These are phyloP conservation scores for Sugiyamaella marilandica DNA, from an alignment of 805 yeast species.

Conservation along the genomic window DNA sequence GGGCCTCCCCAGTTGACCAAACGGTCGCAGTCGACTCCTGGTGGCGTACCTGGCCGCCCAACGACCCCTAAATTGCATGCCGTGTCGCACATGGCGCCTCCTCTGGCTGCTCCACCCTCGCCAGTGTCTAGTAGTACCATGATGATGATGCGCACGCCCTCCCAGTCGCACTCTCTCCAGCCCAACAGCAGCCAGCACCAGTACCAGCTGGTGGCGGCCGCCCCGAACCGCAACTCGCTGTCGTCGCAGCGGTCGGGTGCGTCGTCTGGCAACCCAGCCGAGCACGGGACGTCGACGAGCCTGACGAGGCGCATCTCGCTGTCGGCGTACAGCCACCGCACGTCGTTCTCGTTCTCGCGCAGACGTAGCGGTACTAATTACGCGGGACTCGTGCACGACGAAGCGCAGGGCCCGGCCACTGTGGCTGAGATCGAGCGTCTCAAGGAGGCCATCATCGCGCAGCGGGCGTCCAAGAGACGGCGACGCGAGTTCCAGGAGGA, in stretches of 20 bases:
- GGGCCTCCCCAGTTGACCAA: neutral
- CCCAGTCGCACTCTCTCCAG: slow-evolving; percentile 3
- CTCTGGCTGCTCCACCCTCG: neutral
- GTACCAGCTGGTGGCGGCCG: neutral
- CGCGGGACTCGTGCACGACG: neutral
- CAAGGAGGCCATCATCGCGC: slow-evolving; percentile 30
- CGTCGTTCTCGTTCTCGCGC: slow-evolving; percentile 19
- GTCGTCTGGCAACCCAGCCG: neutral
- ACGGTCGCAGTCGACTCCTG: neutral
- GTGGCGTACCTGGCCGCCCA: neutral
- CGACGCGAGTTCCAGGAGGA: slow-evolving; percentile 32
- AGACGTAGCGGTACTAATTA: slow-evolving; percentile 12
- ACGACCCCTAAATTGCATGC: neutral
- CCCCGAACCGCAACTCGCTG: slow-evolving; percentile 11
- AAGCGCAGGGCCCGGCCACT: slow-evolving; percentile 8
- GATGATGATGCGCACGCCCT: neutral
- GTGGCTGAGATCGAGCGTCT: slow-evolving; percentile 26
- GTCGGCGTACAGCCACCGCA: slow-evolving; percentile 13
- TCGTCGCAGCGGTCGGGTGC: slow-evolving; percentile 9
- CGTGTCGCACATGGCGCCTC: neutral
- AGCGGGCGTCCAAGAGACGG: slow-evolving; percentile 28
- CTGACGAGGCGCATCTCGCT: slow-evolving; percentile 6
- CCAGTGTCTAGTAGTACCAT: neutral
- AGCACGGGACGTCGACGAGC: neutral
- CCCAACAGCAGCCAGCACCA: too few species aligned